These are phyloP conservation scores for Mycena galopus DNA, from an alignment of 768 basidiomycete species.

Conservation along the genomic window DNA sequence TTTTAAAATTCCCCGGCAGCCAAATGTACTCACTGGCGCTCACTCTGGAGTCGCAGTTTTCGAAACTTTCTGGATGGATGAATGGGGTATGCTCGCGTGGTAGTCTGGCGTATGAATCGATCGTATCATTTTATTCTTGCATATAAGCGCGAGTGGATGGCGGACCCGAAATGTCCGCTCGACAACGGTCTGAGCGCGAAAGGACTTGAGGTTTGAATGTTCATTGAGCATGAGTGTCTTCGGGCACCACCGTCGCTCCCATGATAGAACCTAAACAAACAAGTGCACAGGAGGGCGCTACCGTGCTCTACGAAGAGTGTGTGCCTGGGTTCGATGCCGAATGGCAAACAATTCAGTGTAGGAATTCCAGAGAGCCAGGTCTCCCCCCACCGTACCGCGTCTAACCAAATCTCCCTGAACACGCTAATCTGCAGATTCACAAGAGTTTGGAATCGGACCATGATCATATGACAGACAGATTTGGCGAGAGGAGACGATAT, in stretches of 20 bases:
- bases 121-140: background rate
- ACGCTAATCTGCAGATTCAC: no score
- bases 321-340: no score
- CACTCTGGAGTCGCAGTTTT: background rate
- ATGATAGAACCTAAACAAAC: background rate
- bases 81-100: background rate
- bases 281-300: no score
- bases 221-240: background rate
- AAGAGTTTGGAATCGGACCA: no score
- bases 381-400: no score
- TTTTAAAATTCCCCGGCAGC: background rate
- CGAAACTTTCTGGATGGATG: background rate
- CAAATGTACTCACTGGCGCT: constrained; percentile 1
- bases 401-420: no score
- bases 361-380: no score
- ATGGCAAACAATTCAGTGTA: no score
- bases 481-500: no score
- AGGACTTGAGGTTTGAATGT: background rate
- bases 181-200: background rate
- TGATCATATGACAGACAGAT: no score
- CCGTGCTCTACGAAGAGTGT: no score
- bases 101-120: background rate
- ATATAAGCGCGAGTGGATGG: background rate
- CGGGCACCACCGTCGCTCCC: no score
- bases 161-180: background rate